Base-by-base conservation (phyloP, 2,329 filamentous ascomycete species). In the Dactylellina haptotyla region DNA sequence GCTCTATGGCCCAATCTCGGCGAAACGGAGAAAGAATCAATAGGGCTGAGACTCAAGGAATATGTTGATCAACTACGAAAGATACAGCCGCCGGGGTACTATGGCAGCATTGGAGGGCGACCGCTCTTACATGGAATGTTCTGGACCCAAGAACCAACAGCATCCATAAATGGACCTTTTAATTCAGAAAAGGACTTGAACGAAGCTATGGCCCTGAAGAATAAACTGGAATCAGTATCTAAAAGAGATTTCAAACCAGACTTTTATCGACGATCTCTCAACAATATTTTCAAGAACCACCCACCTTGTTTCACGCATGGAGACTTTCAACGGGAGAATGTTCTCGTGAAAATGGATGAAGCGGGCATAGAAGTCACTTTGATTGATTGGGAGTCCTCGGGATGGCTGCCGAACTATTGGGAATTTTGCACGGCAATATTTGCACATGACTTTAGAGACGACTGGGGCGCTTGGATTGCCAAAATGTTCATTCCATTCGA, bases 341-440 rank as follows among this genome's bases (percentile, higher is more conserved):
- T 56, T 26, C 23, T 39, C n/a, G 18, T 56, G 2, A 20, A 41
- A 12, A 37, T 14, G 20, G 18, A 37, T n/a, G 51, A 20, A n/a
- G 4, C 3, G n/a, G 18, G 16, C 2, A 6, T 57, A 1, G 53
- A 58, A 23, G 3, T 58, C n/a, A 58, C 37, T 1, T n/a, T 58
- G n/a, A 45, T 58, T 18, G 16, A 58, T 58, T 58, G 37, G 54
- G 20, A 43, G 14, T 23, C 3, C 10, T 57, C 53, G 1, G 53
- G 53, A 23, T 57, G 53, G 53, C 23, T 57, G 3, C 53, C 53
- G 14, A 43, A 4, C 8, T 57, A 57, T 28, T 57, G 34, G 53
- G 53, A 43, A 16, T 57, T 41, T 43, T 26, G 12, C 8, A 0
- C 34, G 20, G n/a, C 34, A 9, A 16, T 43, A 4, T 8, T 58